These are phyloP conservation scores for Spirogloea muscicola DNA, from an alignment of 139 green algal species.

Conservation along the genomic window DNA sequence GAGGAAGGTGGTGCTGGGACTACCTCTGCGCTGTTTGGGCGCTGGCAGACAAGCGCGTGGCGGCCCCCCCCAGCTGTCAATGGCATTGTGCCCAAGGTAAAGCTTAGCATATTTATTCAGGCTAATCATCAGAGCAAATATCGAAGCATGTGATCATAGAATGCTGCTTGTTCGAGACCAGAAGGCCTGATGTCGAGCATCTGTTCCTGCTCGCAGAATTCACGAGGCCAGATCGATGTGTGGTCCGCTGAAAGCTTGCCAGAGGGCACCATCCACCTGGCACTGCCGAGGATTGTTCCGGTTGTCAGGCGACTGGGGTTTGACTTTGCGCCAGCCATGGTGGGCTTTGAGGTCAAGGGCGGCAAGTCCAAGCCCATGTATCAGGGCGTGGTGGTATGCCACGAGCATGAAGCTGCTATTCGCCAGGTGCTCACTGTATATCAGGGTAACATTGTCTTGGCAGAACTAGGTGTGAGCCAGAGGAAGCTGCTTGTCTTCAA, in stretches of 20 bases:
- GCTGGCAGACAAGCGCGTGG: constrained; percentile 50
- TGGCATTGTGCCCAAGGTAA: constrained; percentile 31
- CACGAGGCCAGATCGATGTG: constrained; percentile 45
- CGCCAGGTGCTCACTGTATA: constrained; percentile 25
- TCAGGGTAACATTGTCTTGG: background rate
- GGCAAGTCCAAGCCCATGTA: constrained; percentile 40
- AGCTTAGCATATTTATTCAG: too few species aligned
- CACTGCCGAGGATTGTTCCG: constrained; percentile 31
- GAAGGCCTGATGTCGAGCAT: too few species aligned
- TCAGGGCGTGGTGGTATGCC: constrained; percentile 41
- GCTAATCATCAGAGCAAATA: too few species aligned
- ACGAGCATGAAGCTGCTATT: constrained; percentile 37
- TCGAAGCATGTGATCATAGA: too few species aligned
- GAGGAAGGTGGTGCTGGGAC: constrained; percentile 20
- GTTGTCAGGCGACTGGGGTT: constrained; percentile 34
- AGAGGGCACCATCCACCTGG: constrained; percentile 42
- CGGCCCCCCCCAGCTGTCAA: constrained; percentile 15
- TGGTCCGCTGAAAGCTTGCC: constrained; percentile 36
- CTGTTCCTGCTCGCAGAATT: constrained; percentile 29
- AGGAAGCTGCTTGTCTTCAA: background rate
- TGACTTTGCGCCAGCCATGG: constrained; percentile 50
- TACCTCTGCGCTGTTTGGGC: constrained; percentile 36
- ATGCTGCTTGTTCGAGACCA: too few species aligned
- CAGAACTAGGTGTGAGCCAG: background rate
- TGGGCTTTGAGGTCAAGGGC: constrained; percentile 44